Evolutionary conservation across 306 rosid species (phyloP).

Genomic region (Abrus pulchellus): DNA sequence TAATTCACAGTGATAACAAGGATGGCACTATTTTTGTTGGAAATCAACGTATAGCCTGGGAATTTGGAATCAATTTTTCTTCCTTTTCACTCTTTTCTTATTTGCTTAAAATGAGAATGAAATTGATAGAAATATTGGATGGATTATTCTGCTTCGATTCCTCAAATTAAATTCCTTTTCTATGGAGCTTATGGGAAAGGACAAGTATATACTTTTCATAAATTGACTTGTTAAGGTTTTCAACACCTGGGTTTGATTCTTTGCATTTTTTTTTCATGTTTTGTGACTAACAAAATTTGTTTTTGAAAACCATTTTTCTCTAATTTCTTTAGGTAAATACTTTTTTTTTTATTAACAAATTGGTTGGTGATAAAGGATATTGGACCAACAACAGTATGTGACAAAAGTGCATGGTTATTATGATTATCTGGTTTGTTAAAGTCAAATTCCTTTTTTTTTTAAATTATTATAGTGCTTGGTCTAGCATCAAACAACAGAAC

Average conservation of each 20-base stretch:
- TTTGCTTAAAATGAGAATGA: slow-evolving; percentile 32
- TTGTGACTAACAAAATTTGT: slow-evolving; percentile 13
- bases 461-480: slow-evolving; percentile 23
- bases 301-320: neutral
- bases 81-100: neutral
- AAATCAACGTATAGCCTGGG: slow-evolving; percentile 47
- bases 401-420: slow-evolving; percentile 28
- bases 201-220: slow-evolving; percentile 34
- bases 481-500: slow-evolving; percentile 35
- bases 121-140: slow-evolving; percentile 24
- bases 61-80: slow-evolving; percentile 40
- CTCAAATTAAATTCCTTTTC: slow-evolving; percentile 23
- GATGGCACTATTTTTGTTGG: slow-evolving; percentile 37
- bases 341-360: neutral
- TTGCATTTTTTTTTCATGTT: neutral
- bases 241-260: slow-evolving; percentile 39
- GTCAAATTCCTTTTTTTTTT: neutral
- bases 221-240: slow-evolving; percentile 25
- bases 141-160: slow-evolving; percentile 18
- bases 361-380: slow-evolving; percentile 30
- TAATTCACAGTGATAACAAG: slow-evolving; percentile 35
- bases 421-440: slow-evolving; percentile 13
- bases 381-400: slow-evolving; percentile 45
- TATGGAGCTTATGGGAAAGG: slow-evolving; percentile 22
- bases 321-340: neutral